Base-by-base conservation (phyloP, 1,284 basidiomycete genomes). In the Trichosporon ovoides region DNA sequence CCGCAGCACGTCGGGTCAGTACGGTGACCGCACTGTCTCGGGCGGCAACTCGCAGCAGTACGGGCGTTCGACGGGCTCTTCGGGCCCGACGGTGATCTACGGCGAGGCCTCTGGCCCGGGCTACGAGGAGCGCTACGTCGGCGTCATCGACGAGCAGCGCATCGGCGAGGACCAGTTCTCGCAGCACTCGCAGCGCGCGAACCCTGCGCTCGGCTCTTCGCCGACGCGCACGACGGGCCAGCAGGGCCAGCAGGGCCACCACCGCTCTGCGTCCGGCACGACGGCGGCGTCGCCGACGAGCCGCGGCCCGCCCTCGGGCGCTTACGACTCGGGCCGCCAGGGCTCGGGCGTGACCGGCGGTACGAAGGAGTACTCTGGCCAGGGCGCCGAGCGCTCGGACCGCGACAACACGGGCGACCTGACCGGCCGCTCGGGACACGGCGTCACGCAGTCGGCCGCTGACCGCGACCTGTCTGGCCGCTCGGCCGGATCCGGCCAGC, bases 331-430 rank as follows among this genome's bases (percentile, higher is more conserved):
- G 14, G 16, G 28, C 24, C 11, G 28, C 43, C 43, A 48, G 43
- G 43, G 43, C 24, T 28, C 22, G 2, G 43, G 43, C 13, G 22
- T 24, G 7, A 48, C 43, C 5, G 43, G 24, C 24, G 43, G 43
- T 3, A 48, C 43, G 7, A 48, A 48, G 43, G 43, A 48, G 24
- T 48, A 48, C 43, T 14, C 22, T 9, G 43, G 43, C 43, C 43
- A 48, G 24, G 43, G 43, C 24, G 43, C 43, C 6, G 11, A 18
- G 43, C 43, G 43, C 43, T 31, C 43, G 7, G 22, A 48, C 11
- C 43, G 22, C 43, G 43, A 48, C 43, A 48, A 48, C 43, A 48
- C 43, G 14, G 43, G 43, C 43, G 43, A 48, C 43, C 24, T 48
- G 24, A 48, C 43, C 24, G 43, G 43, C 7, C 43, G 43, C 16